These are phyloP conservation scores for Vigna reflexopilosa DNA, from an alignment of 306 rosid species.

Conservation along the genomic window DNA sequence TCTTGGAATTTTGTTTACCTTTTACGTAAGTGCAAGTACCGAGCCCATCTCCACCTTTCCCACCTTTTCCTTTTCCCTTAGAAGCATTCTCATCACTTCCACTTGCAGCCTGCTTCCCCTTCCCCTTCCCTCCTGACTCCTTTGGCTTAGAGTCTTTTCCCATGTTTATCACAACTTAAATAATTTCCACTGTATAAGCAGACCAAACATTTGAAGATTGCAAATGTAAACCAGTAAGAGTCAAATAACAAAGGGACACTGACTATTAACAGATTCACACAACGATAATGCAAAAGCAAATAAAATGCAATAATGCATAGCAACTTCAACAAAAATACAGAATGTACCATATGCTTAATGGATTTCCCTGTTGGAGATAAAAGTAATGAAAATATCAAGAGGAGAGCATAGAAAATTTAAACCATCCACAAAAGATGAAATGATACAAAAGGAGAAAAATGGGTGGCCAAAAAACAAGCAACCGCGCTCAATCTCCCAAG, in stretches of 20 bases:
- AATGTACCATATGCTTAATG: background rate
- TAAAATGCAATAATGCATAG: background rate
- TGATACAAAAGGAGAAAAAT: background rate
- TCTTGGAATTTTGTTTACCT: slow-evolving; percentile 50
- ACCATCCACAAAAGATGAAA: slow-evolving; percentile 2
- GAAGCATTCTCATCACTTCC: slow-evolving; percentile 78
- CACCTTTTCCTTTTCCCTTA: slow-evolving; percentile 90
- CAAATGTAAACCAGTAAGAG: slow-evolving; percentile 12
- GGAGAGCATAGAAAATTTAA: background rate
- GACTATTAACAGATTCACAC: slow-evolving; percentile 1
- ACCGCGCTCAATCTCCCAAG: background rate
- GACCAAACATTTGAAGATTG: slow-evolving; percentile 23
- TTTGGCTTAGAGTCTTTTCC: slow-evolving; percentile 84
- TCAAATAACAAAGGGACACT: slow-evolving; percentile 6
- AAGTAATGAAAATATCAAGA: background rate
- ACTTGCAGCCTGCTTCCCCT: slow-evolving; percentile 79
- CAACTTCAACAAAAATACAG: background rate
- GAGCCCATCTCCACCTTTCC: slow-evolving; percentile 81
- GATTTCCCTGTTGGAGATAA: background rate
- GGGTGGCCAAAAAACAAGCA: background rate
- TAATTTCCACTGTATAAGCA: slow-evolving; percentile 27
- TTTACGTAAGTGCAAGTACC: slow-evolving; percentile 98
- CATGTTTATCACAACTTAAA: slow-evolving; percentile 57
- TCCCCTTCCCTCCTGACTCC: slow-evolving; percentile 81
- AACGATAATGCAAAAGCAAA: slow-evolving; percentile 18